Conservation (phyloP, 352 stramenopile species). For the Pythium oligandrum region DNA sequence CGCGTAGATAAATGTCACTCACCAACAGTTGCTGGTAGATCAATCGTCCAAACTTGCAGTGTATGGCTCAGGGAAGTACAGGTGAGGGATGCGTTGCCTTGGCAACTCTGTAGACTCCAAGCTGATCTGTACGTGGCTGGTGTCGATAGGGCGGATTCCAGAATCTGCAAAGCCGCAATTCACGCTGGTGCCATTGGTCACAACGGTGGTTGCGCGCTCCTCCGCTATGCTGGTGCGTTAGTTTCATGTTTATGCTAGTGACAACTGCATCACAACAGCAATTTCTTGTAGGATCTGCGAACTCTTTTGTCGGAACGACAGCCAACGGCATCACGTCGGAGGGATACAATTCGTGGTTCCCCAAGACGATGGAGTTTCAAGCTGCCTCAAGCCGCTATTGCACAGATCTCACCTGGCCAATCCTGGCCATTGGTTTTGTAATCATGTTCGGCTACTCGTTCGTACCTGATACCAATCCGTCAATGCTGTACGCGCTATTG, state of each 20-base stretch:
- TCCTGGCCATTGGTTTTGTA: slow-evolving; percentile 40
- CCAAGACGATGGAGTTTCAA: slow-evolving; percentile 78
- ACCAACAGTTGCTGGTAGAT: slow-evolving; percentile 24
- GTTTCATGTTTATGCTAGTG: background rate
- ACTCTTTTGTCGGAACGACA: slow-evolving; percentile 38
- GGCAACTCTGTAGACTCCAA: background rate
- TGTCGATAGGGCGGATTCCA: slow-evolving; percentile 50
- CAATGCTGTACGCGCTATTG: slow-evolving; percentile 47
- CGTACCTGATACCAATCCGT: slow-evolving; percentile 32
- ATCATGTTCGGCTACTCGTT: slow-evolving; percentile 40
- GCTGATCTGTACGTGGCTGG: background rate
- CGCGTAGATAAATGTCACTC: too few relatives aligned
- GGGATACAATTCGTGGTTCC: slow-evolving; percentile 69
- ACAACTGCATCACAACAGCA: background rate
- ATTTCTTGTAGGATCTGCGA: slow-evolving; percentile 26
- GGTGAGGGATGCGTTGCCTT: slow-evolving; percentile 9
- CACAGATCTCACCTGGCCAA: slow-evolving; percentile 70
- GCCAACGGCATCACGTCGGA: slow-evolving; percentile 45
- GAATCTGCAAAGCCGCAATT: slow-evolving; percentile 75
- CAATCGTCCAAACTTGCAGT: slow-evolving; percentile 58
- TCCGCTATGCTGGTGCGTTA: slow-evolving; percentile 42
- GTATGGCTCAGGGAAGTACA: slow-evolving; percentile 60
- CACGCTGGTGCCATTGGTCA: slow-evolving; percentile 64
- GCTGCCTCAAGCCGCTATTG: slow-evolving; percentile 44
- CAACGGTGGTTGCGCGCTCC: slow-evolving; percentile 68